Conservation (phyloP, 306 rosid genomes). For the Vigna radiata region DNA sequence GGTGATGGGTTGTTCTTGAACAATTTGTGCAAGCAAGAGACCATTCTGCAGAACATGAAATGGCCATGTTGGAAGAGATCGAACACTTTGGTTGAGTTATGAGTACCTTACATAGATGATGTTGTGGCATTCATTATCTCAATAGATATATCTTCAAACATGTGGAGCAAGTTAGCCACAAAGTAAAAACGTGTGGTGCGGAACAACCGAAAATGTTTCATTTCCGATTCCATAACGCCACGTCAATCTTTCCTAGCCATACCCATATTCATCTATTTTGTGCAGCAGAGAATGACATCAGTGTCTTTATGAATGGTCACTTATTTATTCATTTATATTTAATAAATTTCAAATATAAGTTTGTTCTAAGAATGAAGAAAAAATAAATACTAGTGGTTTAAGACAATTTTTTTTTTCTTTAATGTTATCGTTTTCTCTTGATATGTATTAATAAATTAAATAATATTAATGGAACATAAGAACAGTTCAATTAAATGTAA, state of each 20-base stretch:
- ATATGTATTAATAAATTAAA: not conserved
- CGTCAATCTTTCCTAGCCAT: conserved; percentile 24
- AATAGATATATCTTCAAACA: conserved; percentile 36
- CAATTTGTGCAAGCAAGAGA: conserved; percentile 46
- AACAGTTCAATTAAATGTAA: not conserved
- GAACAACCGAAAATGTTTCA: not conserved
- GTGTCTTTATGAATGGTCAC: not conserved
- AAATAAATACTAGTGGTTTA: no score
- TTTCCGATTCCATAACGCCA: conserved; percentile 7
- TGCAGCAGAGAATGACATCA: not conserved
- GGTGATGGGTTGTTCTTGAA: conserved; percentile 32
- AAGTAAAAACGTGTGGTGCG: conserved; percentile 39
- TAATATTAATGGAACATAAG: no score
- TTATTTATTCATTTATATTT: not conserved
- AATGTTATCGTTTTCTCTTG: not conserved
- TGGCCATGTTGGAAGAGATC: conserved; percentile 55
- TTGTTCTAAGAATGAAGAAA: no score
- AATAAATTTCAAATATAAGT: not conserved
- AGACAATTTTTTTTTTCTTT: no score
- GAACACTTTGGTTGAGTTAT: not conserved
- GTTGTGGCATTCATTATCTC: conserved; percentile 51
- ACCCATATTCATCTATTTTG: not conserved
- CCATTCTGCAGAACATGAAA: conserved; percentile 65
- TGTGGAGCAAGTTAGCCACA: conserved; percentile 47
- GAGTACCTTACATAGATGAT: not conserved